phyloP scores from a whole-genome alignment of 2,329 filamentous ascomycete genomes.

The Penicillium sp. region DNA sequence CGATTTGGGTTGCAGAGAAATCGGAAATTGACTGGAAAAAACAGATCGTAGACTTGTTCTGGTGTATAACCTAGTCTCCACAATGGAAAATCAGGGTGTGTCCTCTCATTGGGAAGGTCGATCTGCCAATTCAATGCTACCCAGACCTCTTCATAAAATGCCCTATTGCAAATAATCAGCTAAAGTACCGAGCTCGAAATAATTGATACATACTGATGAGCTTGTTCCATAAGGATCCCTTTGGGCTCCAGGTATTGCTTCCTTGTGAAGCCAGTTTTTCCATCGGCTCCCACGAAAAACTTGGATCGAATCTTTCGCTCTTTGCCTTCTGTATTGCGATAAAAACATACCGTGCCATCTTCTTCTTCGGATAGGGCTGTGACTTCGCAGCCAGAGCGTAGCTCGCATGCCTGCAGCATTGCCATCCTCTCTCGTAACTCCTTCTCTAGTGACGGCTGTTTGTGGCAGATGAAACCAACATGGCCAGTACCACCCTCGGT shows the following conservation, averaged over 20 bases:
- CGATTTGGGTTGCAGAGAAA: slow-evolving; percentile 50
- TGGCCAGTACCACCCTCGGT: slow-evolving; percentile 35
- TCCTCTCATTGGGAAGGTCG: slow-evolving; percentile 47
- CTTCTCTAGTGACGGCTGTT: slow-evolving; percentile 35
- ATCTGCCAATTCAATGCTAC: slow-evolving; percentile 55
- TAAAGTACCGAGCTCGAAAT: not conserved
- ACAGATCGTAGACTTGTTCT: slow-evolving; percentile 53
- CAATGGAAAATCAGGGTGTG: slow-evolving; percentile 54
- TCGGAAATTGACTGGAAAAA: slow-evolving; percentile 51
- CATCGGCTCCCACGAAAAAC: slow-evolving; percentile 52
- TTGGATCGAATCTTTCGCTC: slow-evolving; percentile 21
- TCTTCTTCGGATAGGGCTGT: slow-evolving; percentile 17
- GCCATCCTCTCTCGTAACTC: slow-evolving; percentile 22
- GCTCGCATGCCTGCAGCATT: slow-evolving; percentile 11
- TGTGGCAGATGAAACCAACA: slow-evolving; percentile 35
- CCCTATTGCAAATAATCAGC: slow-evolving; percentile 15
- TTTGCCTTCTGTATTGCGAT: slow-evolving; percentile 24
- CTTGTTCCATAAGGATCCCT: slow-evolving; percentile 43
- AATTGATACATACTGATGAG: slow-evolving; percentile 15
- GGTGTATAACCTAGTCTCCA: slow-evolving; percentile 54
- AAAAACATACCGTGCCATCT: slow-evolving; percentile 20
- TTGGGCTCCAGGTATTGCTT: slow-evolving; percentile 52
- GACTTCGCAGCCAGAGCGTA: slow-evolving; percentile 24
- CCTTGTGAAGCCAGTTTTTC: slow-evolving; percentile 51
- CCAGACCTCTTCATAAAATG: slow-evolving; percentile 43